Evolutionary conservation across 129 eudicot species (phyloP), one percentile per base, ranked within the genome.

Genomic region (Artemisia tridentata): DNA sequence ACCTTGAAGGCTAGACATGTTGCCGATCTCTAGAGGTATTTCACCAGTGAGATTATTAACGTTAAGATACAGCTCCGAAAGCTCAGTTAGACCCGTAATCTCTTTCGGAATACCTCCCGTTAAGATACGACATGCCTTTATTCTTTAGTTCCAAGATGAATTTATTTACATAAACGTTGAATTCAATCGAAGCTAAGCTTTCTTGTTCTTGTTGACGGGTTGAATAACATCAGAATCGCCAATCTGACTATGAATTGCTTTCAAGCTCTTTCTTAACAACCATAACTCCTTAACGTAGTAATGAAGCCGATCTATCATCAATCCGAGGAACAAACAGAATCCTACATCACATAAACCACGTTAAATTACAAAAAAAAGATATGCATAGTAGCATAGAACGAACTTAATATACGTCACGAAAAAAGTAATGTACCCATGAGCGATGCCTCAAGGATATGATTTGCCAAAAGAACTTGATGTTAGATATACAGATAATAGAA

Each of bases 1-100:
- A 92, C 99, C 99, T 90, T 90, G 96, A 52, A 93, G 97, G 82
- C 80, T 82, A 29, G 79, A 68, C 89, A 93, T 85, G 79, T 69
- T 79, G 18, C 86, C 85, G 54, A 93, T 80, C 69, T 90, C 80
- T 59, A 75, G 68, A 4, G 97, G 96, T 16, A 93, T 77, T 2
- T 19, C 45, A n/a, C 97, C 99, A 73, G 91, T 83, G 20, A 93
- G 83, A 75, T 82, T 82, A 68, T 93, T 93, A 61, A 78, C 84
- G 79, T 93, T 84, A 54, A 93, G 97, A 85, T 93, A 93, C 73
- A 93, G 82, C 71, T 93, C 99, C 60, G 84, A 55, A 52, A 93
- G 63, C 91, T 93, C 97, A 1, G 80, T 75, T 68, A 93, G 88
- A 61, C 80, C 73, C 17, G 86, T 78, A 74, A 93, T 84, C 83